These are phyloP conservation scores for Pisolithus albus DNA, from an alignment of 768 basidiomycete species.

Conservation along the genomic window DNA sequence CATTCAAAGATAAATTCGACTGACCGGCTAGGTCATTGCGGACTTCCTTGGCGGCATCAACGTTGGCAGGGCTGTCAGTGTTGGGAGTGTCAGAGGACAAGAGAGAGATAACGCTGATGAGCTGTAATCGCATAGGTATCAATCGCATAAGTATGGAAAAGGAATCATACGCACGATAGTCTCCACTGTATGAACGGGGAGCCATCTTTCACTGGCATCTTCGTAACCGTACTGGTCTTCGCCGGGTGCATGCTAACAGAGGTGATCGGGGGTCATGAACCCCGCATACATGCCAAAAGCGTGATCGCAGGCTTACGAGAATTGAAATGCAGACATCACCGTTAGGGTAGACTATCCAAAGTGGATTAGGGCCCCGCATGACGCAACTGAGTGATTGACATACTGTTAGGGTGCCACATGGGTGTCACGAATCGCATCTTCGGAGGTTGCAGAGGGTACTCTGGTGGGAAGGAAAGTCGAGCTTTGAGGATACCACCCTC, in stretches of 20 bases:
- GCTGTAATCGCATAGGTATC: constrained; percentile 39
- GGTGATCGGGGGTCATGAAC: constrained; percentile 3
- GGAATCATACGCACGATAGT: constrained; percentile 63
- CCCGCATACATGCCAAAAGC: background rate
- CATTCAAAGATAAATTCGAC: constrained; percentile 12
- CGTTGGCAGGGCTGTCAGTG: constrained; percentile 90
- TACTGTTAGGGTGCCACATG: constrained; percentile 98
- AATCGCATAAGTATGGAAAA: background rate
- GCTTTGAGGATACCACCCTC: constrained; percentile 98
- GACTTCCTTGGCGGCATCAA: constrained; percentile 90
- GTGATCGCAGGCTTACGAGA: constrained; percentile 43
- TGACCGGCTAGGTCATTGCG: constrained; percentile 56
- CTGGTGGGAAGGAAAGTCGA: constrained; percentile 78
- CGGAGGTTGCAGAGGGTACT: constrained; percentile 87
- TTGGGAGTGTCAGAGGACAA: constrained; percentile 89
- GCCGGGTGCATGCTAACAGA: constrained; percentile 78
- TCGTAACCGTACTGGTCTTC: constrained; percentile 97
- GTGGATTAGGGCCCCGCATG: background rate
- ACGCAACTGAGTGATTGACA: constrained; percentile 20
- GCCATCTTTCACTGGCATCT: constrained; percentile 94
- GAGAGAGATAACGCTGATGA: constrained; percentile 93
- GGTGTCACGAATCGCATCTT: constrained; percentile 95
- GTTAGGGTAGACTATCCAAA: constrained; percentile 73
- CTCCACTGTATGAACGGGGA: constrained; percentile 95
- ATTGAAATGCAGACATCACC: constrained; percentile 96